Base-by-base conservation (phyloP, 2,329 filamentous ascomycete species). In the Ustilaginoidea virens region DNA sequence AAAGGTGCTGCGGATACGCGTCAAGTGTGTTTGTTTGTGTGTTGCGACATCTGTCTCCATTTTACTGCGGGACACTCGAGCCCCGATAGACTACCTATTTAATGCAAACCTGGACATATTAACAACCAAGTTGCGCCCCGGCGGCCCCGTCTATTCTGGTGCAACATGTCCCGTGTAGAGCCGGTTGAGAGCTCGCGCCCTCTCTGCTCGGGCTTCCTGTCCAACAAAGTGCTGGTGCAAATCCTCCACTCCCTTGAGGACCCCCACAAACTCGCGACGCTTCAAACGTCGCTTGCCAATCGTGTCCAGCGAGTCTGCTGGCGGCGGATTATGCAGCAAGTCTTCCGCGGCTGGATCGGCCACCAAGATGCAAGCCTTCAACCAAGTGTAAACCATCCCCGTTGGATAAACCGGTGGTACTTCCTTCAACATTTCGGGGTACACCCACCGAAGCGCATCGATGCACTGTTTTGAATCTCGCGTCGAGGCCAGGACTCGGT, bases 351-450 rank as follows among this genome's bases (percentile, higher is more conserved):
- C 39, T 0, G 66, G 66, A 37, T 78, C 66, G 1, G 63, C 69
- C 6, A 72, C 43, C 3, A 49, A 36, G 19, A 80, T 53, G 43
- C 73, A 78, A 1, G 53, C 48, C 42, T 61, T 55, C n/a, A 78
- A 40, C 2, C 62, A 51, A 1, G 50, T 34, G 27, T 58, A 58
- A 5, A 80, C 38, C 1, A 46, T 34, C 2, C 55, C 60, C 7
- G 53, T 36, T 1, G 64, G 50, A 15, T 37, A 29, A 11, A 80
- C 56, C 0, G 55, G 51, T 2, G 64, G 62, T 1, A 56, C 36
- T 43, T 80, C 74, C 26, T 51, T 47, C 12, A 55, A 36, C 67
- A 80, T 74, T 42, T 75, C 69, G 2, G 61, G 57, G n/a, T 69
- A 57, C 43, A 64, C 66, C 35, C 54, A 60, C n/a, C 59, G 61